Percentiles rank a stretch among this genome's conserved stretches.
Conservation (phyloP, 345 rosid species). For the Cochlearia excelsa region DNA sequence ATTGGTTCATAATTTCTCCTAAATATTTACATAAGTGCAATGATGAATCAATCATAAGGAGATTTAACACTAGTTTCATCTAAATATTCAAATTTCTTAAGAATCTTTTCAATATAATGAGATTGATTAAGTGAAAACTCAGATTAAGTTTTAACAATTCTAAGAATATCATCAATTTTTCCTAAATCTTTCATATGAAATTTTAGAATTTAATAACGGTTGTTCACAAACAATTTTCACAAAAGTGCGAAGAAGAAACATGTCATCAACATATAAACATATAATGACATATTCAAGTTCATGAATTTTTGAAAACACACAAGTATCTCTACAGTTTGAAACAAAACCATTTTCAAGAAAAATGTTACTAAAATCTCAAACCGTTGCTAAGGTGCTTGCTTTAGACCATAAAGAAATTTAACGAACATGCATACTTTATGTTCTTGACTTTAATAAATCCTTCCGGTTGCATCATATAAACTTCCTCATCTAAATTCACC, state of each 20-base stretch:
- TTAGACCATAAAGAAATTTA: background rate
- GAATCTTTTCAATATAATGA: conserved; percentile 1
- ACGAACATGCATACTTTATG: background rate
- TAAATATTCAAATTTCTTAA: background rate
- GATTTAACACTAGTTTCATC: background rate
- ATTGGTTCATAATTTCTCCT: background rate
- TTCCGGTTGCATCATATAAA: background rate
- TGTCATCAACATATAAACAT: background rate
- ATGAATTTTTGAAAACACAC: background rate
- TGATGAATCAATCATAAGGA: background rate
- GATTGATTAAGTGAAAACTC: background rate
- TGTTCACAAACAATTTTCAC: background rate
- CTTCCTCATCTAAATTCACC: background rate
- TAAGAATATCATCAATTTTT: background rate
- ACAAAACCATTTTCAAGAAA: background rate
- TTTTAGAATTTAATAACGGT: background rate
- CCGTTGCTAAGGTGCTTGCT: background rate
- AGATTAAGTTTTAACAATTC: background rate
- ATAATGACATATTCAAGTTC: background rate
- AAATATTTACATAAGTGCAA: background rate
- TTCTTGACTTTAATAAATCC: background rate
- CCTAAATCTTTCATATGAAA: background rate
- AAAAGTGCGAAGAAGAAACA: background rate
- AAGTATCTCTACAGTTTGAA: background rate
- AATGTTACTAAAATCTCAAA: background rate